Evolutionary conservation across 2,329 filamentous ascomycete genomes (phyloP), one percentile per base, ranked within the genome.

Genomic region (Chaetomium sp.): DNA sequence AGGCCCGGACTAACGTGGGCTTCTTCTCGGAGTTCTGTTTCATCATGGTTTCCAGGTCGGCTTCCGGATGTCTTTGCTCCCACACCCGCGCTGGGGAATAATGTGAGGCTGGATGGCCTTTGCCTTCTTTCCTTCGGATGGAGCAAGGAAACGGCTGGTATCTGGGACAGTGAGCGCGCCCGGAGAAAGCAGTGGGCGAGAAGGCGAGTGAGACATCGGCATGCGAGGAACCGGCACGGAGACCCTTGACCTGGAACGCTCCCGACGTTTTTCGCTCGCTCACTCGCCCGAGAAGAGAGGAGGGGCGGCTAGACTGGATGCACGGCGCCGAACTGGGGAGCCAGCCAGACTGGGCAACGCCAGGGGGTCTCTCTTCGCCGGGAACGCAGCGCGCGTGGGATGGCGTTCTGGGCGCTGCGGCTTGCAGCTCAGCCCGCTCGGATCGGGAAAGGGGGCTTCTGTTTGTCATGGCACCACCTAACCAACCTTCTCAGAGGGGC

Each of bases 391-490:
- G 16, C 31, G 10, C 33, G 19, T 42, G 47, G 54, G 54, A 57
- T 63, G 54, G 54, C 54, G 53, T 54, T 29, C n/a, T 35, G 29
- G 55, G 23, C 38, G 38, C 42, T 45, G 62, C 62, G 38, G 23
- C 57, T 50, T 60, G 57, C 57, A 60, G 57, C 31, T 68, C 67
- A 68, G 65, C 67, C 65, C 56, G 55, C 47, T 62, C 67, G 47
- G 42, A 67, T 67, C 53, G 62, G 65, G 67, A 62, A 68, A 60
- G 51, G 56, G 51, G 56, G 58, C 33, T 57, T 9, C 57, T 29
- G 31, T 4, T 31, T 21, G 13, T 16, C 38, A 42, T 13, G 42
- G 31, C 19, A 55, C 12, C 51, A 27, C 38, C 38, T 42, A 19
- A n/a, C 13, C 35, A 16, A 6, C 35, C 13, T 38, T 16, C 38